Base-by-base conservation (phyloP, 2,329 filamentous ascomycete genomes). In the Penicillium griseofulvum region DNA sequence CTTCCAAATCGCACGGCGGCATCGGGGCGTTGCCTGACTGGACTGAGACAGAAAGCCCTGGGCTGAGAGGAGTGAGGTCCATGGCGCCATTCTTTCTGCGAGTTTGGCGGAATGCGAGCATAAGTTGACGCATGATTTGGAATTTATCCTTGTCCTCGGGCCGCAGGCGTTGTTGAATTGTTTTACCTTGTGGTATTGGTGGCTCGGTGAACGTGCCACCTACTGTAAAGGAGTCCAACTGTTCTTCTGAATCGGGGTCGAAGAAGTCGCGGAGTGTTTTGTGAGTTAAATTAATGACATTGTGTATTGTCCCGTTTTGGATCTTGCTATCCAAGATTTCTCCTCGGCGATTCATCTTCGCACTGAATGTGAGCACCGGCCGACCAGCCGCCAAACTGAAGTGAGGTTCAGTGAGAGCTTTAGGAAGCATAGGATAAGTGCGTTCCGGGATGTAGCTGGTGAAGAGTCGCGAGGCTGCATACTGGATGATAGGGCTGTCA, bases 301-400 rank as follows among this genome's bases (percentile, higher is more conserved):
- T 85, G 6, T 76, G 76, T 19, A 84, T 70, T 10, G 72, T 78
- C 1, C 84, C 84, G 31, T 81, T 76, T 33, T 72, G 72, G 19
- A 87, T 75, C 42, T 81, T 78, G 8, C 74, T 78, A 31, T 86
- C 83, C 2, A 85, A 62, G 4, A 83, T 75, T 5, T 80, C 72
- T 10, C 83, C 85, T 19, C 76, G 61, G 1, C 67, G 59, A 57
- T 83, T 76, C 38, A 87, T 65, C 55, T 79, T 80, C 8, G 81
- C 81, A 63, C 83, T 86, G 65, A 87, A 83, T 0, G 85, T 87
- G 31, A 87, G 69, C 14, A 80, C 80, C 2, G 84, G 83, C n/a
- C 82, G 76, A 41, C 80, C 71, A 7, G 69, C 68, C 3, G 68
- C 75, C 45, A 87, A 71, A 66, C 82, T 85, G 68, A 87, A 83